Evolutionary conservation across 2,329 filamentous ascomycete genomes (phyloP).

Genomic region (Lasiodiplodia hormozganensis): DNA sequence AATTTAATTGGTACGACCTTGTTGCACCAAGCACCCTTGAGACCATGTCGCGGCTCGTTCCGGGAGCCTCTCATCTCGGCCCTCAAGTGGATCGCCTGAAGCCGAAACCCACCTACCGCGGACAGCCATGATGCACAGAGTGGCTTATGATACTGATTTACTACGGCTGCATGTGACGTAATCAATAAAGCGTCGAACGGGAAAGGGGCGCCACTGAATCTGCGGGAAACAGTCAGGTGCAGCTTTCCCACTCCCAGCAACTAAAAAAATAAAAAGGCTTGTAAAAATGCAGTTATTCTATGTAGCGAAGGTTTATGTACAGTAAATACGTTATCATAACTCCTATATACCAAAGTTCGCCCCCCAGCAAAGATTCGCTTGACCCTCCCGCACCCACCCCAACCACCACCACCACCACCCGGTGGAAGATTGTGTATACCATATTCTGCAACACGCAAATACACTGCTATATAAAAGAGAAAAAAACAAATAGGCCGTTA

Average conservation of each 20-base stretch:
- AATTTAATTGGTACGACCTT: too few species aligned
- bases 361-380: not conserved
- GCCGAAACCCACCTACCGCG: too few species aligned
- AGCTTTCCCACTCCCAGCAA: not conserved
- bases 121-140: too few species aligned
- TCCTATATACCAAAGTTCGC: not conserved
- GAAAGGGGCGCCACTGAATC: not conserved
- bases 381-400: not conserved
- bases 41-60: too few species aligned
- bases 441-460: not conserved
- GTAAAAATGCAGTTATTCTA: not conserved
- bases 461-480: not conserved
- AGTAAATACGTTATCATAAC: not conserved
- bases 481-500: not conserved
- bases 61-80: too few species aligned
- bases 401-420: not conserved
- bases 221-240: conserved; percentile 9
- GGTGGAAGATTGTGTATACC: conserved; percentile 2
- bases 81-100: too few species aligned
- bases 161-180: not conserved
- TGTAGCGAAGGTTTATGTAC: conserved; percentile 3
- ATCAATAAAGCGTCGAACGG: not conserved
- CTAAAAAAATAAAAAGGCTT: too few species aligned
- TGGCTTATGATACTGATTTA: not conserved
- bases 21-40: too few species aligned